Base-by-base conservation (phyloP, 2,329 filamentous ascomycete species). In the Cladophialophora psammophila region DNA sequence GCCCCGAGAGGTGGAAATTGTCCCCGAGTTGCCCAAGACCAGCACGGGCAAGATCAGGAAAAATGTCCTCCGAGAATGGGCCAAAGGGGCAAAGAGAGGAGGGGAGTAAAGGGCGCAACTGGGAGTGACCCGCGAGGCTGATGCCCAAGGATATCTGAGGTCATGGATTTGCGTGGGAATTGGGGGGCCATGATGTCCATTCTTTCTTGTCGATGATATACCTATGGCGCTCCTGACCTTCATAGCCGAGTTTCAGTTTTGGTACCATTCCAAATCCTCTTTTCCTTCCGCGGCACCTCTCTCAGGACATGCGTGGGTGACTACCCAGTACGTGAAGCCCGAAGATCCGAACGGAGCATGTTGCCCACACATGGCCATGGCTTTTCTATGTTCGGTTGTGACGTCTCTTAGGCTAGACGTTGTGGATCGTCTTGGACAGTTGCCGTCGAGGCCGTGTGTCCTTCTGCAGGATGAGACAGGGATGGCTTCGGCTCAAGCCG, bases 11-110 rank as follows among this genome's bases (percentile, higher is more conserved):
- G 86, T 90, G 0, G 92, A 96, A 78, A 83, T 98, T 52, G 87
- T 99, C n/a, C 72, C 82, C 5, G 94, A 97, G 78, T 82, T 99
- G 71, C 95, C 95, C 9, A 99, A 99, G 86, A 99, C 95, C 34
- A 95, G 91, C 78, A 99, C 95, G 0, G 95, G 95, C 2, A 99
- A 99, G 85, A 86, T 98, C 67, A 90, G 93, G 86, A 99, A 99
- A 87, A 98, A 97, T 75, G 87, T 96, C 6, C 79, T 99, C 63
- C 83, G 95, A 67, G 90, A 92, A 72, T 97, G 94, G 94, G 91
- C 91, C 2, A 92, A 87, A 76, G 85, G 86, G 48, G 79, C 76
- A 13, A 77, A 79, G 67, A 72, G 74, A 62, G 76, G 42, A 60
- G 67, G 61, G 45, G 68, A 70, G 35, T 70, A 60, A 60, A 59